Evolutionary conservation across 164 flowering plant species (phyloP), one percentile per base, ranked within the genome.

Genomic region (Aristolochia contorta): DNA sequence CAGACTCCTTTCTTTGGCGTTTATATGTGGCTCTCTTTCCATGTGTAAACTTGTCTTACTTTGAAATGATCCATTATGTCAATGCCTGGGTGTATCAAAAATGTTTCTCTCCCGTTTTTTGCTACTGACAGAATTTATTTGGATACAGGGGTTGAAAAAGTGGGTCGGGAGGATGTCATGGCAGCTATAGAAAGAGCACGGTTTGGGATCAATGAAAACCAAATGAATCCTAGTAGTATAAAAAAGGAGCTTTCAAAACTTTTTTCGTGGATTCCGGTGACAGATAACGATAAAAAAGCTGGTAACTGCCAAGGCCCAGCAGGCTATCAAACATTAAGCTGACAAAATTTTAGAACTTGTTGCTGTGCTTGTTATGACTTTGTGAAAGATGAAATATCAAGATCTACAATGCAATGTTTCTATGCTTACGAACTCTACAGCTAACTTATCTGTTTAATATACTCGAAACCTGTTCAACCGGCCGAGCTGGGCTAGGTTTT

Each of bases 121-220:
- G 53, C 22, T 49, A 49, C 22, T 18, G 22, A 18, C 20, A 18
- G n/a, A 18, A 18, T 6, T 18, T 20, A 49, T 49, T 18, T 18
- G 53, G 20, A 49, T 19, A 57, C 78, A 93, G 97, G 96, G 67
- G 79, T 81, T 54, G 95, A 88, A 65, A 65, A 60, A 18, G 96
- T 90, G 58, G 46, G 77, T 15, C 80, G 96, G 69, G 99, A 93
- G 77, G 96, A 93, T 73, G 64, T 90, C 59, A 86, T 90, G 97
- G 88, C 81, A 71, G 94, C 97, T 21, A 74, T 93, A 60, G 99
- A 90, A 67, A 86, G 99, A 73, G 97, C 96, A 1, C 88, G 86
- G 69, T 93, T 76, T 78, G 99, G 99, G 19, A 90, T 90, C 72
- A 83, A 77, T 54, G 81, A 75, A 64, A 71, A 60, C 70, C 79